Conservation (phyloP, 139 green algal species). For the Volvox africanus region DNA sequence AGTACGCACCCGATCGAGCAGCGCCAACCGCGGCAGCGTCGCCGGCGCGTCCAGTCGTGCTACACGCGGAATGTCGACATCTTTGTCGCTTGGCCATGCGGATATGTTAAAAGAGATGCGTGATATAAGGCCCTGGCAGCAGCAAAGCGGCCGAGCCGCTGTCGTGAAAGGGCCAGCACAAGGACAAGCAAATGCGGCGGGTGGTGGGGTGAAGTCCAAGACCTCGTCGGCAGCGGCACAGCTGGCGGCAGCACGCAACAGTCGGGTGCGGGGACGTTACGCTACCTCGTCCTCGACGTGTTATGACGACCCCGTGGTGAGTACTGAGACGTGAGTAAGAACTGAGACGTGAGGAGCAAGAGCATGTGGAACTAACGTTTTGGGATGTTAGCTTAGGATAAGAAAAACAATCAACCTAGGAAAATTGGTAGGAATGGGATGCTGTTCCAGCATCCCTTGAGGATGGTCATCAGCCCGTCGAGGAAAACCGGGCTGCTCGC, state of each 20-base stretch:
- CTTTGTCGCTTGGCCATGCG: background rate
- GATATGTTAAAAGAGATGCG: background rate
- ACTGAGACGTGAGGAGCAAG: too few relatives aligned
- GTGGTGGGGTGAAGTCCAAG: background rate
- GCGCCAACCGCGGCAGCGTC: background rate
- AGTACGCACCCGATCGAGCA: background rate
- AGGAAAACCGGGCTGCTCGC: too few relatives aligned
- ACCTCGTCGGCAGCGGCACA: background rate
- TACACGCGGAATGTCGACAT: background rate
- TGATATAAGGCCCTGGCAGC: background rate
- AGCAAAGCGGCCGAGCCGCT: background rate
- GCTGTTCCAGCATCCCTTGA: too few relatives aligned
- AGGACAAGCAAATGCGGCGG: background rate
- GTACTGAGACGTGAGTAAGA: background rate
- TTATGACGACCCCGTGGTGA: conserved; percentile 2
- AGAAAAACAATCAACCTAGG: too few relatives aligned
- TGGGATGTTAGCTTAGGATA: too few relatives aligned
- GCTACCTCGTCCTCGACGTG: background rate
- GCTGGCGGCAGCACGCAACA: conserved; percentile 29
- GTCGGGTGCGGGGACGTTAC: background rate
- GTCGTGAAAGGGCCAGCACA: background rate
- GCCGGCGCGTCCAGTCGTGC: background rate
- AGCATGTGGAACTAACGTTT: too few relatives aligned
- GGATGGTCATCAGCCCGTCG: too few relatives aligned
- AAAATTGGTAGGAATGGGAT: too few relatives aligned